Base-by-base conservation (phyloP, 495 filamentous ascomycete species). In the Astrothelium macrocarpum region DNA sequence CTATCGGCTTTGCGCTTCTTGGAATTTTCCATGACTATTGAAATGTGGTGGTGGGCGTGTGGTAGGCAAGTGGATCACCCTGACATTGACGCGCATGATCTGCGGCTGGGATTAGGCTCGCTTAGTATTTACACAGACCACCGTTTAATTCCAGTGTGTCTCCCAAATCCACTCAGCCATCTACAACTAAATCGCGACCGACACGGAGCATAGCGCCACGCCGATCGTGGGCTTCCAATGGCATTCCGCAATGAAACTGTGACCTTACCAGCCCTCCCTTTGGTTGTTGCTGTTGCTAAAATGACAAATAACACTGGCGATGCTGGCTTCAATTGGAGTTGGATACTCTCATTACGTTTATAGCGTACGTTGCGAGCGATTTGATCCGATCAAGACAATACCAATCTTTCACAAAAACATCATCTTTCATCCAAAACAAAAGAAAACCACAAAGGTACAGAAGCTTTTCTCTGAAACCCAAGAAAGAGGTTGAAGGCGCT, bases 1-100 rank as follows among this genome's bases (percentile, higher is more conserved):
- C 59, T 60, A 28, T 62, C 65, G n/a, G 65, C 62, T 59, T 62
- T 66, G 16, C 67, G 56, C 36, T 69, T 69, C 5, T 5, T 32
- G 16, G 59, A 36, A 43, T 16, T 42, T 2, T 65, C 60, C 65
- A 68, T 68, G 26, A 56, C 49, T 28, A n/a, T 16, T 12, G 26
- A 25, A 20, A 2, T n/a, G 20, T 20, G 7, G 20, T 12, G 9
- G 49, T 26, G 25, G 25, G 25, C 23, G 25, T 26, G 49, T 5
- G 29, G 20, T 28, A 29, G 20, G 5, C 14, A 39, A 39, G 34
- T 14, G 20, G 25, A 56, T 56, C 9, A 56, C 5, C 5, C 49
- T 28, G 25, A 25, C 49, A 16, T 25, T 56, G 49, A 56, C 29
- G 49, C 25, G 49, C 49, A 56, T 56, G 49, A 56, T 56, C 49